Base-by-base conservation (phyloP, 2,329 filamentous ascomycete species). In the Nigrospora sphaerica region DNA sequence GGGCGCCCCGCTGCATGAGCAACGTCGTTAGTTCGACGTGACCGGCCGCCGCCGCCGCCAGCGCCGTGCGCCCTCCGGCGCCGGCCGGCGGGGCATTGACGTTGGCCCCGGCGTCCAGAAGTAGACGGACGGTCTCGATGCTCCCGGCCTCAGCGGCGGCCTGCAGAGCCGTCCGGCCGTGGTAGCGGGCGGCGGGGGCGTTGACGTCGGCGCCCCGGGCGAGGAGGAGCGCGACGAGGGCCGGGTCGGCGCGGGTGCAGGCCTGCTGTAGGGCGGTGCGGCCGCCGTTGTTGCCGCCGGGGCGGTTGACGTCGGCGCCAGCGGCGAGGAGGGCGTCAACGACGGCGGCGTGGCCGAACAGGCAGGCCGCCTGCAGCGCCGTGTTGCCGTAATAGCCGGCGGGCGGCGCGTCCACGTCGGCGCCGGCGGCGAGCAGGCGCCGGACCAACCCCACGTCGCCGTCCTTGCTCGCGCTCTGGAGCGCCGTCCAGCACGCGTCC, bases 91-190 rank as follows among this genome's bases (percentile, higher is more conserved):
- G 57, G 0, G 60, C 62, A 41, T 68, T 65, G 12, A 61, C 52
- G 43, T 60, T 52, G 11, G 58, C 57, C n/a, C 59, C 59, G 14
- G 52, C 46, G 2, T 52, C 52, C 9, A 67, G 44, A 6, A 66
- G 54, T 4, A 51, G 35, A 17, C 28, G 41, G 1, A 67, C 60
- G 3, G 54, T 44, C 3, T 36, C 23, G 2, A 59, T 41, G 35
- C 66, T 54, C 12, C 63, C 62, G 3, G 45, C 55, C 31, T 61
- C 54, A 2, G 66, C 51, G 0, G 62, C 63, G 57, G 42, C 55
- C 61, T 46, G 71, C 62, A 56, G 65, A 52, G 48, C 67, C 61
- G 45, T 72, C 59, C 49, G 63, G 54, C 41, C 63, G 39, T 47
- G 37, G 38, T 57, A 57, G 66, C 40, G 61, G 47, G 35, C 53